Percentiles rank a stretch among this genome's conserved stretches.
Conservation (phyloP, 768 basidiomycete species). For the Steccherinum ochraceum region DNA sequence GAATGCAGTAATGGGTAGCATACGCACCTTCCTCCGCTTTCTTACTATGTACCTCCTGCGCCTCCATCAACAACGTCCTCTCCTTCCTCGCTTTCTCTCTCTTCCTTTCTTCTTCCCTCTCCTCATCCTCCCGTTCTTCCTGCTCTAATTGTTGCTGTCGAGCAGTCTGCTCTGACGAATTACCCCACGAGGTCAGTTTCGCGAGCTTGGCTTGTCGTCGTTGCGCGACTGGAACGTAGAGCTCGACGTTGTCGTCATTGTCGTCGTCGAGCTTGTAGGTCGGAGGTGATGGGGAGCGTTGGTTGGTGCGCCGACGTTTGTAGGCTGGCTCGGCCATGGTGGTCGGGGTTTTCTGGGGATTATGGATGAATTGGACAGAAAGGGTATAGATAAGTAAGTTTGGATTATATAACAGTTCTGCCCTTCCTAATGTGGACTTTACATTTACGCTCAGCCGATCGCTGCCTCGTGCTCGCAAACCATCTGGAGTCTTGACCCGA, state of each 20-base stretch:
- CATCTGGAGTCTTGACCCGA: too few species aligned
- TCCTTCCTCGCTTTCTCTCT: constrained; percentile 77
- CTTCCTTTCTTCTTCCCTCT: constrained; percentile 70
- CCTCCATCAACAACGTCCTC: constrained; percentile 84
- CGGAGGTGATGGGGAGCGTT: constrained; percentile 51
- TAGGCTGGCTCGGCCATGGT: constrained; percentile 27
- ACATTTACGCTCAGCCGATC: too few species aligned
- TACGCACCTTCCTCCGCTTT: constrained; percentile 74
- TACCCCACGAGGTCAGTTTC: constrained; percentile 60
- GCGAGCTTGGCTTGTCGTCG: constrained; percentile 77
- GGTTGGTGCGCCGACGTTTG: constrained; percentile 41
- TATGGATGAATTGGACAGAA: neutral
- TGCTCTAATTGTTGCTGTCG: constrained; percentile 48
- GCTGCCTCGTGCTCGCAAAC: too few species aligned
- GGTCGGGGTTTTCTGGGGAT: neutral
- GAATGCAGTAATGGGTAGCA: neutral
- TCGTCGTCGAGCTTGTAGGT: constrained; percentile 60
- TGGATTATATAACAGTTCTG: too few species aligned
- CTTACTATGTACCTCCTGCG: constrained; percentile 87
- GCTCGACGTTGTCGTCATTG: constrained; percentile 64
- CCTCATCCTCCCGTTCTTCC: constrained; percentile 59
- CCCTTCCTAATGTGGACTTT: too few species aligned
- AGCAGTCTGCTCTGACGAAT: constrained; percentile 45
- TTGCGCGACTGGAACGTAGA: constrained; percentile 85
- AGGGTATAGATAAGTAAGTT: too few species aligned